Percentiles rank a stretch among this genome's conserved stretches.
These are phyloP conservation scores for Aurinia saxatilis DNA, from an alignment of 345 rosid genomes.

Conservation along the genomic window DNA sequence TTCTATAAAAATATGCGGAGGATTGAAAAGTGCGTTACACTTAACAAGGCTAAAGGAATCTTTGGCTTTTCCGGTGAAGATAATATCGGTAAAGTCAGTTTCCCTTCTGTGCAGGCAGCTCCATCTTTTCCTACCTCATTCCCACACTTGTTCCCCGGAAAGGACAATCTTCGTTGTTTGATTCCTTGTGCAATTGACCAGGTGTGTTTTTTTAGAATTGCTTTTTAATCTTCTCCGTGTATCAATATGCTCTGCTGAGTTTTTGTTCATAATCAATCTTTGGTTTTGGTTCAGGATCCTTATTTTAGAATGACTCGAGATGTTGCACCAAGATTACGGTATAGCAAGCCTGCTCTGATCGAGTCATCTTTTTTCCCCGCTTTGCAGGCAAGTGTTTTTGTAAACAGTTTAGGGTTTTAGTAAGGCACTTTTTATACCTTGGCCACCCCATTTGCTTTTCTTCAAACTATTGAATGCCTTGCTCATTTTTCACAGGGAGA, in stretches of 20 bases:
- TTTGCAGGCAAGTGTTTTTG: conserved; percentile 57
- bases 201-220: no score
- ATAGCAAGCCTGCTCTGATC: conserved; percentile 87
- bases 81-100: conserved; percentile 83
- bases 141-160: conserved; percentile 75
- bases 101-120: conserved; percentile 96
- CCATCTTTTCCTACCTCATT: conserved; percentile 93
- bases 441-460: not conserved
- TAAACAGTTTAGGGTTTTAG: no score
- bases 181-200: conserved; percentile 98
- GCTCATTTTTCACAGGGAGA: conserved; percentile 56
- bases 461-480: not conserved
- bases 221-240: no score
- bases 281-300: no score
- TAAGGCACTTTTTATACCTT: not conserved
- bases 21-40: conserved; percentile 82
- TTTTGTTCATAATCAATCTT: no score
- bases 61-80: conserved; percentile 96
- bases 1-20: conserved; percentile 85
- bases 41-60: conserved; percentile 77
- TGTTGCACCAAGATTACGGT: conserved; percentile 91
- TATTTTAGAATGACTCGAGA: conserved; percentile 96
- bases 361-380: conserved; percentile 84
- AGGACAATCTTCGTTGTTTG: conserved; percentile 69
- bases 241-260: no score